Base-by-base conservation (phyloP, 75 land plant species). In the Selaginella tamariscina region DNA sequence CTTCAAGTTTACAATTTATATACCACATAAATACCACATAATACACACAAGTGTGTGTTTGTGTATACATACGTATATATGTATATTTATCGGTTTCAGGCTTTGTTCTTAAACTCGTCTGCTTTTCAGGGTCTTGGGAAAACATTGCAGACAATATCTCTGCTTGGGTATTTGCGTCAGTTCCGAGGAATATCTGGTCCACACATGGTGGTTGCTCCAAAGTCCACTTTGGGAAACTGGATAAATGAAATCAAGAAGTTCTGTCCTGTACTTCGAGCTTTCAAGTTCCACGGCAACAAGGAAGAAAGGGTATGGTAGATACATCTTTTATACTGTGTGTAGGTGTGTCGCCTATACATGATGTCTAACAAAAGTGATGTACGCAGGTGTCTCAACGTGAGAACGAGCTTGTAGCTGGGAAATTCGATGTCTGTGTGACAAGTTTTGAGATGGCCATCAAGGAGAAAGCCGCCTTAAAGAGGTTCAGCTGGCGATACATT, bases 381-480 rank as follows among this genome's bases (percentile, higher is more conserved):
- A 0, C 82, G 78, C 86, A 90, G 96, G 80, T 56, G 1, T 70
- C 83, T 64, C 95, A 91, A 30, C 82, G 88, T 1, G 97, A 90
- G 13, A 70, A 95, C 11, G 73, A 81, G 49, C 74, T 95, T 18
- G 87, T 82, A 56, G 85, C 92, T 68, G 99, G 99, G 54, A 87
- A 91, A 29, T 95, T 95, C 83, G 99, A 95, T 78, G 75, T 95
- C 0, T 95, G 99, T 72, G 92, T 95, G 2, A 95, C 99, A 56
- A 95, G 99, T 71, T 95, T 84, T 82, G 99, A 95, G 75, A 95
- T 91, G 96, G 99, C 96, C 2, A 95, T 95, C 31, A 95, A 95
- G 72, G 99, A 95, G 71, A 91, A 88, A 64, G 76, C 86, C 55
- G 59, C 84, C 24, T 70, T 95, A 31, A 80, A 86, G 31, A 84